These are phyloP conservation scores for Gracilariopsis chorda DNA, from an alignment of 23 red algal species.

Conservation along the genomic window DNA sequence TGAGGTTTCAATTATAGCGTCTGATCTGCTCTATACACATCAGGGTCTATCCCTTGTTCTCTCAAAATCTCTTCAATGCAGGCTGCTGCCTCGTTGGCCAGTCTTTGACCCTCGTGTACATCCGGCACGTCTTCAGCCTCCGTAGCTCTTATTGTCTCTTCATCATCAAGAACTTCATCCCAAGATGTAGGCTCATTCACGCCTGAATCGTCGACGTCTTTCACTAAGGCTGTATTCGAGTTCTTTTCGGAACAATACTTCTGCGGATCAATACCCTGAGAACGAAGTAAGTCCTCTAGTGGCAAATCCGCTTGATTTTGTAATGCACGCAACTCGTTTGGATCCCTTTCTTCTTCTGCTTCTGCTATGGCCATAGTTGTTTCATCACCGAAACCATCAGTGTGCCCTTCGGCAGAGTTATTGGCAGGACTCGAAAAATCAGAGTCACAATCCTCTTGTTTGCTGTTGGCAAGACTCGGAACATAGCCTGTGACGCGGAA, in stretches of 20 bases:
- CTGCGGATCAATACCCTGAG: constrained; percentile 66
- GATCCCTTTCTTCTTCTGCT: neutral
- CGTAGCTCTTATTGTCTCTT: constrained; percentile 45
- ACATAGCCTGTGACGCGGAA: neutral
- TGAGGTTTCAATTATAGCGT: constrained; percentile 4
- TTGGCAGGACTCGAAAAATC: neutral
- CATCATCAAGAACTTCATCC: constrained; percentile 45
- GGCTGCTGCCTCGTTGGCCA: constrained; percentile 45
- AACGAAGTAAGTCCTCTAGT: constrained; percentile 42
- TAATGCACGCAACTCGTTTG: neutral
- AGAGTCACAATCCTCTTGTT: constrained; percentile 5
- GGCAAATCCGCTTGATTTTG: constrained; percentile 42
- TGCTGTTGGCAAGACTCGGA: neutral
- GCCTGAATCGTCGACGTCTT: neutral
- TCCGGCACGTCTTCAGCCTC: constrained; percentile 47
- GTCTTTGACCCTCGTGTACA: constrained; percentile 9
- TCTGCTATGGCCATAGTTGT: constrained; percentile 7
- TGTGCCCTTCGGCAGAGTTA: neutral
- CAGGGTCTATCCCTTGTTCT: constrained; percentile 66
- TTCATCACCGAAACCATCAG: neutral
- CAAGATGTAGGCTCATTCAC: neutral
- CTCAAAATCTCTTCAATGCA: constrained; percentile 58
- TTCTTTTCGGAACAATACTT: constrained; percentile 2
- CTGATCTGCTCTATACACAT: constrained; percentile 33
- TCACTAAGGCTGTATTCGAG: neutral